Evolutionary conservation across 108 stramenopile species (phyloP).

Genomic region (Nitzschia palea): DNA sequence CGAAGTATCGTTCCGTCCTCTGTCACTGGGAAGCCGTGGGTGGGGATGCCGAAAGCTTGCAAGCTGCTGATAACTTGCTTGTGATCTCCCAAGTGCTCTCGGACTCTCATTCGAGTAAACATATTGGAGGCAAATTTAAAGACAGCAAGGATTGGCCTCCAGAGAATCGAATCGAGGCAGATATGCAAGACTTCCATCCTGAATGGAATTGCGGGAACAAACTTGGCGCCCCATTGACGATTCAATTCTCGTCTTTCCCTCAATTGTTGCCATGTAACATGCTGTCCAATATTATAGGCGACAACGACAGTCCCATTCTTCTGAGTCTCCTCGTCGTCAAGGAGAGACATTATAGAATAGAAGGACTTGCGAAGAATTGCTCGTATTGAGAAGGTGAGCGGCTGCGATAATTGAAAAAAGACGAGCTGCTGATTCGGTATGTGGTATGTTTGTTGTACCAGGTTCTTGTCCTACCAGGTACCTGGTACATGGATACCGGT

Average conservation of each 20-base stretch:
- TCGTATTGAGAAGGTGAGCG: not conserved
- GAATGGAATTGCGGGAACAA: not conserved
- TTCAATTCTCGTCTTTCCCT: not conserved
- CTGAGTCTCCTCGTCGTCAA: slow-evolving; percentile 12
- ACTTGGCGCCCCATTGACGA: not conserved
- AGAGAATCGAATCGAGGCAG: not conserved
- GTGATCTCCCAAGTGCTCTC: not conserved
- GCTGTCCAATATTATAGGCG: not conserved
- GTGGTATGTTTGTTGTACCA: no score
- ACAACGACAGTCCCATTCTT: not conserved
- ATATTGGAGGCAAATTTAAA: not conserved
- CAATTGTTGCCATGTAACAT: not conserved
- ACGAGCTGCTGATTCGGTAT: no score
- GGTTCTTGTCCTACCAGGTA: no score
- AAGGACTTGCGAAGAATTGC: not conserved
- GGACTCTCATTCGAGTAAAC: not conserved
- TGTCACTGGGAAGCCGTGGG: slow-evolving; percentile 1
- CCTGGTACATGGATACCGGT: no score
- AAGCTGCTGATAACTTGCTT: not conserved
- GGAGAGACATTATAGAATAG: not conserved
- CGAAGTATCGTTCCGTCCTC: not conserved
- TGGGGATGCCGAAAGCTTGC: slow-evolving; percentile 2
- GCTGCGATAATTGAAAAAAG: not conserved
- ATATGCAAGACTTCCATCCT: slow-evolving; percentile 2
- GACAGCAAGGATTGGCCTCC: not conserved